Evolutionary conservation across 208 protist species (phyloP).

Genomic region (Acanthamoeba culbertsoni): DNA sequence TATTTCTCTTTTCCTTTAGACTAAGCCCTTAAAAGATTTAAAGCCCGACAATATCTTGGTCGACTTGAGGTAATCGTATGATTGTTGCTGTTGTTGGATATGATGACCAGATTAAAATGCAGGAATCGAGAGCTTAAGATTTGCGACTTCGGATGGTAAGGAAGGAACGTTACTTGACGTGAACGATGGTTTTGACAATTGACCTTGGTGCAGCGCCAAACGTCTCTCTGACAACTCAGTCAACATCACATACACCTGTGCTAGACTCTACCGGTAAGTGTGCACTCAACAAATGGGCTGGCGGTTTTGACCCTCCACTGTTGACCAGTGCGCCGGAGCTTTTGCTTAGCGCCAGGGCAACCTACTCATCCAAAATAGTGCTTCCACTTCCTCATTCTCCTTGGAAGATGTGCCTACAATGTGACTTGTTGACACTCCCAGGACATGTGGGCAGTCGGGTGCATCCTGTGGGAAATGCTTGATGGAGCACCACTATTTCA

Average conservation of each 20-base stretch:
- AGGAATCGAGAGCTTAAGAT: not conserved
- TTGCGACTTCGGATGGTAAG: not conserved
- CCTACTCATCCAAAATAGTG: not conserved
- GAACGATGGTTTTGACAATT: not conserved
- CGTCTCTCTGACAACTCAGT: not conserved
- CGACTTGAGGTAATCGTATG: not conserved
- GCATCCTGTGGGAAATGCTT: not conserved
- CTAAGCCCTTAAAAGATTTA: not conserved
- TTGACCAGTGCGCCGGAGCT: not conserved
- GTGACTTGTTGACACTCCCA: not conserved
- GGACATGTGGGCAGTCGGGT: not conserved
- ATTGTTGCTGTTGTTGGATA: not conserved
- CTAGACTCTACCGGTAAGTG: not conserved
- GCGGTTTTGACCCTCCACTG: not conserved
- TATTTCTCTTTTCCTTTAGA: not conserved
- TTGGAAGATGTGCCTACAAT: not conserved
- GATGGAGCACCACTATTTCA: not conserved
- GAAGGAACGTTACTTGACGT: not conserved
- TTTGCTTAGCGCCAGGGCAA: not conserved
- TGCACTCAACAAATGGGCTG: not conserved
- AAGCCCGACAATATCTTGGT: not conserved
- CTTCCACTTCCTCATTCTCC: not conserved
- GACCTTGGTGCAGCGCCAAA: not conserved
- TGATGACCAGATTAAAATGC: not conserved
- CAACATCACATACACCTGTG: not conserved